Percentiles rank a stretch among this genome's conserved stretches.
Evolutionary conservation across 805 yeast species (phyloP).

Genomic region (Hanseniaspora lindneri): DNA sequence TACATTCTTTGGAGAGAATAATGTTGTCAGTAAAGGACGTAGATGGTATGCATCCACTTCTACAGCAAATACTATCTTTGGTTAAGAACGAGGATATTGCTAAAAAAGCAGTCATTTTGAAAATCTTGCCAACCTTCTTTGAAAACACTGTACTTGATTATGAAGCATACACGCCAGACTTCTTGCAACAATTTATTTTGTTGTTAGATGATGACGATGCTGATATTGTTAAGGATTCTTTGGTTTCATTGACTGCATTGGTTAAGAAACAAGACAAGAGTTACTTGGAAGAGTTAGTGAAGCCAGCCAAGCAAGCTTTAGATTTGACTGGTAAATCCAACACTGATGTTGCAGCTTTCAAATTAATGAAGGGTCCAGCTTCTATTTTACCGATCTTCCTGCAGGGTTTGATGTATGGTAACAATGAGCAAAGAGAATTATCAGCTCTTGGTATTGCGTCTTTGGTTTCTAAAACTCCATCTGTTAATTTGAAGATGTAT

Average conservation of each 20-base stretch:
- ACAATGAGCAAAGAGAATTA: conserved; percentile 64
- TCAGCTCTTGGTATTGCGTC: conserved; percentile 86
- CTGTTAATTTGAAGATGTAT: conserved; percentile 68
- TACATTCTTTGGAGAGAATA: conserved; percentile 56
- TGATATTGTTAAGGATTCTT: conserved; percentile 51
- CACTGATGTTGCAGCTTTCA: conserved; percentile 38
- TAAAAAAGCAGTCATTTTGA: conserved; percentile 52
- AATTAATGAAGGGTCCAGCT: conserved; percentile 67
- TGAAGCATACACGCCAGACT: conserved; percentile 58
- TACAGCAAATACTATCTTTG: conserved; percentile 66
- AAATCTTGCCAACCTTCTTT: conserved; percentile 63
- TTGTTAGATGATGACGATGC: conserved; percentile 60
- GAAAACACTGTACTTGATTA: conserved; percentile 53
- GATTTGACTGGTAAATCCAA: conserved; percentile 44
- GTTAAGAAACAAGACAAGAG: conserved; percentile 66
- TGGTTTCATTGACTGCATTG: conserved; percentile 52
- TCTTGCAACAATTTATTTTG: conserved; percentile 57
- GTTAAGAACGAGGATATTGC: conserved; percentile 63
- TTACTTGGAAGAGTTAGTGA: conserved; percentile 60
- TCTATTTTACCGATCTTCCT: conserved; percentile 82
- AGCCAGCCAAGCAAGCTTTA: conserved; percentile 69
- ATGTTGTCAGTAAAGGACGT: conserved; percentile 60
- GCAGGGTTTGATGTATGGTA: conserved; percentile 93
- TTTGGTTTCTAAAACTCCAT: conserved; percentile 72
- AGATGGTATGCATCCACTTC: conserved; percentile 71